Percentiles rank a stretch among this genome's conserved stretches.
phyloP scores from a whole-genome alignment of 2,329 filamentous ascomycete genomes.

The Fusarium cyanostomum region DNA sequence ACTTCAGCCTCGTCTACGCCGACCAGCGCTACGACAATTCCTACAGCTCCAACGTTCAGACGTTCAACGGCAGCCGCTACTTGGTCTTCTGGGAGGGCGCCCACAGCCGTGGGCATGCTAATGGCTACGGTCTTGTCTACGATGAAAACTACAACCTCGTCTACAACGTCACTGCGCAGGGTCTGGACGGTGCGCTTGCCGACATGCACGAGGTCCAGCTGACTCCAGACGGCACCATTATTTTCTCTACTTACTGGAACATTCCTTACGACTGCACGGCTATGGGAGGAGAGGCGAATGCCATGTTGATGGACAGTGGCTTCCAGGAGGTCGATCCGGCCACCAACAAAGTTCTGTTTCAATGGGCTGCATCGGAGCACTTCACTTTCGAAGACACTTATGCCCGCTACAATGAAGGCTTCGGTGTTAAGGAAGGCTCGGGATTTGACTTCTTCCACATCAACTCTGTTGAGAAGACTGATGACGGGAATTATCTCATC shows the following conservation, averaged over 20 bases:
- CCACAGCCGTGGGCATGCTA: constrained; percentile 41
- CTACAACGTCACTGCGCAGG: constrained; percentile 51
- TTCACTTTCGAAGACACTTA: constrained; percentile 41
- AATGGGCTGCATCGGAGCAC: constrained; percentile 50
- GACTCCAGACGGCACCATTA: constrained; percentile 52
- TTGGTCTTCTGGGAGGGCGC: constrained; percentile 50
- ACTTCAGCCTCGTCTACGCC: constrained; percentile 52
- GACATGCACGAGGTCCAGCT: constrained; percentile 57
- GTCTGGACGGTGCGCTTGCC: constrained; percentile 45
- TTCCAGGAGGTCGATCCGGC: constrained; percentile 53
- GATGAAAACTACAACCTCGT: constrained; percentile 50
- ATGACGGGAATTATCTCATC: constrained; percentile 50
- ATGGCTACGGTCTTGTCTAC: constrained; percentile 45
- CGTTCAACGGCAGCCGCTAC: constrained; percentile 45
- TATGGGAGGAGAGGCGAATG: constrained; percentile 46
- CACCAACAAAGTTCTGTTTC: constrained; percentile 50
- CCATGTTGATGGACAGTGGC: constrained; percentile 48
- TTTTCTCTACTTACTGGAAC: constrained; percentile 54
- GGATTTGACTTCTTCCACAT: constrained; percentile 53
- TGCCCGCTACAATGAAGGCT: constrained; percentile 42
- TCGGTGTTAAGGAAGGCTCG: constrained; percentile 43
- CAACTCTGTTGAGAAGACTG: constrained; percentile 47
- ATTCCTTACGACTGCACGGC: constrained; percentile 44
- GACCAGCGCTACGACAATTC: constrained; percentile 45
- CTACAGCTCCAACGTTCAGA: constrained; percentile 43